Percentiles rank a stretch among this genome's conserved stretches.
These are phyloP conservation scores for Theileria annulata DNA, from an alignment of 169 alveolate species.

Conservation along the genomic window DNA sequence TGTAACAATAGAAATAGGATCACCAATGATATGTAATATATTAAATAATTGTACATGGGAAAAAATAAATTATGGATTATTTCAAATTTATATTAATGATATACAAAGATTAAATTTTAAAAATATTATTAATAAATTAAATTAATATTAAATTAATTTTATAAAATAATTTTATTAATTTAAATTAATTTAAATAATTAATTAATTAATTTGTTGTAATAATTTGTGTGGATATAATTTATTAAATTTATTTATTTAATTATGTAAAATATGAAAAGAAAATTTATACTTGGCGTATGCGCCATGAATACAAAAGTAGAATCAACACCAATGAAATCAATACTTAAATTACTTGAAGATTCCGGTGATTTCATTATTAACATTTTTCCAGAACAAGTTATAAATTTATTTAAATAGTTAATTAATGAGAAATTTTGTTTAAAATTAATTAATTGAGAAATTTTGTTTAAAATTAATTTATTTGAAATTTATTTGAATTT, in stretches of 20 bases:
- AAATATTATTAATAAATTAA: neutral
- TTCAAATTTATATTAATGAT: slow-evolving; percentile 56
- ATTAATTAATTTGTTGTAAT: neutral
- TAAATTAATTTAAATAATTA: neutral
- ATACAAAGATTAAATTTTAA: slow-evolving; percentile 10
- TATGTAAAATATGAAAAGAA: slow-evolving; percentile 68
- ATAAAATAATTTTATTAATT: no score
- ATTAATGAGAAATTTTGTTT: neutral
- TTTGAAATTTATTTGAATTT: neutral
- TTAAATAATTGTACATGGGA: slow-evolving; percentile 81
- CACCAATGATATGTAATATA: slow-evolving; percentile 92
- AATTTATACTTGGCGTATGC: slow-evolving; percentile 85
- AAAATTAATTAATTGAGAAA: neutral
- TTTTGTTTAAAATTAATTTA: no score
- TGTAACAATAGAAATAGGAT: slow-evolving; percentile 80
- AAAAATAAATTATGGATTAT: slow-evolving; percentile 47
- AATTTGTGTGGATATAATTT: neutral
- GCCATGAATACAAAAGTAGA: slow-evolving; percentile 88
- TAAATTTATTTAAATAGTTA: neutral
- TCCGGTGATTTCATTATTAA: slow-evolving; percentile 83
- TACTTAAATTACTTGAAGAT: slow-evolving; percentile 72
- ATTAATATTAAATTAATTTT: no score
- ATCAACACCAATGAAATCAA: slow-evolving; percentile 86
- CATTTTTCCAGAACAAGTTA: slow-evolving; percentile 79
- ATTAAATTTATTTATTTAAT: no score